A percentile compares a stretch with the other conserved stretches of the same genome.
These are phyloP conservation scores for Cytospora piceae DNA, from an alignment of 2,329 filamentous ascomycete species.

Conservation along the genomic window DNA sequence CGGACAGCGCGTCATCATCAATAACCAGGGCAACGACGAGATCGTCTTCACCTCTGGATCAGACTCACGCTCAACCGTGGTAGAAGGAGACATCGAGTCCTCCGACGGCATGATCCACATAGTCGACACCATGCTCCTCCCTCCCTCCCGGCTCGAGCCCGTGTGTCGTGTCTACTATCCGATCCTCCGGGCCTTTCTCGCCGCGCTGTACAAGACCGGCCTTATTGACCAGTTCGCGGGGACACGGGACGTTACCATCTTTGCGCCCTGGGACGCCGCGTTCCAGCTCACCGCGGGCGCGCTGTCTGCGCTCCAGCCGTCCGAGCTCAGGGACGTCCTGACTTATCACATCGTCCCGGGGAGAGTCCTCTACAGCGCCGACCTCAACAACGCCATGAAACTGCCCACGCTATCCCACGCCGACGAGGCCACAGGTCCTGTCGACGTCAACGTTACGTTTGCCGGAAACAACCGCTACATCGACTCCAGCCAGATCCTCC, in stretches of 20 bases:
- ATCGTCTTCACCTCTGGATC: constrained; percentile 46
- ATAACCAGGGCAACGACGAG: constrained; percentile 47
- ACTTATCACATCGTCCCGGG: constrained; percentile 61
- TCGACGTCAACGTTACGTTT: constrained; percentile 54
- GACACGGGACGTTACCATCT: constrained; percentile 55
- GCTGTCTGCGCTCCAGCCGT: constrained; percentile 43
- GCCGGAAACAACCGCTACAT: constrained; percentile 48
- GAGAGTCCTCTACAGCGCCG: constrained; percentile 54
- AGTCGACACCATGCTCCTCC: constrained; percentile 55
- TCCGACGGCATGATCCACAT: constrained; percentile 55
- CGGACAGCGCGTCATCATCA: constrained; percentile 53
- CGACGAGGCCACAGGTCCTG: constrained; percentile 38
- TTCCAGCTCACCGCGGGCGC: constrained; percentile 53
- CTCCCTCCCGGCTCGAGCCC: constrained; percentile 45
- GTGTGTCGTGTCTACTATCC: constrained; percentile 42
- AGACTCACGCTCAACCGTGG: constrained; percentile 48
- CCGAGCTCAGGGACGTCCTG: constrained; percentile 51
- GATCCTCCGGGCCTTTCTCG: constrained; percentile 47
- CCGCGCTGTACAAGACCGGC: constrained; percentile 44
- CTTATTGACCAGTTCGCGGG: constrained; percentile 47
- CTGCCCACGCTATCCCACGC: constrained; percentile 37
- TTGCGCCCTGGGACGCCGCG: constrained; percentile 56
- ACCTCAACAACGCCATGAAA: constrained; percentile 50
- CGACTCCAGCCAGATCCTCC: constrained; percentile 56
- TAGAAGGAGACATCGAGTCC: constrained; percentile 50